Percentiles rank a stretch among this genome's conserved stretches.
Evolutionary conservation across 2,329 filamentous ascomycete species (phyloP).

Genomic region (Colletotrichum sp.): DNA sequence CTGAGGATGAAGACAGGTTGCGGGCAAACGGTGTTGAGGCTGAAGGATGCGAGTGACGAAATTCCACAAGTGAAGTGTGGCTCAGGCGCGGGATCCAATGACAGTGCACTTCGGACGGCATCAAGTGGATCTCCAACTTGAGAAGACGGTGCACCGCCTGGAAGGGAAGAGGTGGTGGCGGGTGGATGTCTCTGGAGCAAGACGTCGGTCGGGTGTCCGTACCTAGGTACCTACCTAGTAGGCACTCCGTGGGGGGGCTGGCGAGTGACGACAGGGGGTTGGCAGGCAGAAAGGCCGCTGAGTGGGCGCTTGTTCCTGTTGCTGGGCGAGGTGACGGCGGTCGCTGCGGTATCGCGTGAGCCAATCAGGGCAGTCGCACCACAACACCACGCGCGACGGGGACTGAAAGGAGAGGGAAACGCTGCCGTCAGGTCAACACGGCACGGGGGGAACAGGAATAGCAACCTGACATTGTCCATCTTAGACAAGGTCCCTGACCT

Average conservation of each 20-base stretch:
- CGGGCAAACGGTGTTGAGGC: neutral
- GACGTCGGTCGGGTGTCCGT: neutral
- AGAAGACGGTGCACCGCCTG: neutral
- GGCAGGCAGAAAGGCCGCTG: conserved; percentile 1
- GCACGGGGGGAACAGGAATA: neutral
- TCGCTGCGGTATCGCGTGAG: conserved; percentile 2
- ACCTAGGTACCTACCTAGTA: neutral
- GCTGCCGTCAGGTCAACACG: conserved; percentile 5
- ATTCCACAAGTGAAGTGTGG: conserved; percentile 1
- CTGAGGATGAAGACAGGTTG: conserved; percentile 4
- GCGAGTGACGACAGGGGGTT: neutral
- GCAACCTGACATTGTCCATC: neutral
- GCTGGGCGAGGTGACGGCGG: conserved; percentile 11
- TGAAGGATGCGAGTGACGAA: conserved; percentile 6
- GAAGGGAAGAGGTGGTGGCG: conserved; percentile 4
- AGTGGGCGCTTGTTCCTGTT: conserved; percentile 19
- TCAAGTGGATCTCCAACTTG: neutral
- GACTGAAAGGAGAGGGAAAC: neutral
- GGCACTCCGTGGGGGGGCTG: neutral
- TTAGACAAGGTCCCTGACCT: neutral
- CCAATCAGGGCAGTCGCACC: conserved; percentile 14
- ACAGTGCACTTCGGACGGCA: neutral
- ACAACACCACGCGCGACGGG: conserved; percentile 5
- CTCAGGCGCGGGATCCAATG: conserved; percentile 4
- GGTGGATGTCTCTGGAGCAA: neutral